These are phyloP conservation scores for Pseudomonodictys pantanalensis DNA, from an alignment of 495 filamentous ascomycete species.

Conservation along the genomic window DNA sequence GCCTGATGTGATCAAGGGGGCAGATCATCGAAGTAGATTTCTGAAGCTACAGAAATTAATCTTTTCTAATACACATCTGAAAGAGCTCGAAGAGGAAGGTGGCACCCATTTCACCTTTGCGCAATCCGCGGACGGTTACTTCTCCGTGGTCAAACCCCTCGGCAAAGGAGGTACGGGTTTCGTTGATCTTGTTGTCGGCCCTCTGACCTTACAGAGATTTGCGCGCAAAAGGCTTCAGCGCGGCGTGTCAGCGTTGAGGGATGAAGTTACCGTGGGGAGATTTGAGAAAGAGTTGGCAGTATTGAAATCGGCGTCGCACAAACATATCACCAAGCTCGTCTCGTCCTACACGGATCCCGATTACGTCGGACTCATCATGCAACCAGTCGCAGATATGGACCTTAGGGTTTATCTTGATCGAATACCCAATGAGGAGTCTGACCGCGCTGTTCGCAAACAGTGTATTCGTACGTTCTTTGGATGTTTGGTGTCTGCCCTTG, in stretches of 20 bases:
- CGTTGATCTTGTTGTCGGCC: constrained; percentile 18
- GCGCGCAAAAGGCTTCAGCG: constrained; percentile 20
- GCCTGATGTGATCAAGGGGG: constrained; percentile 12
- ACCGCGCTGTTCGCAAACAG: not conserved
- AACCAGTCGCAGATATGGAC: constrained; percentile 19
- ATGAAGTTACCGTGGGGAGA: not conserved
- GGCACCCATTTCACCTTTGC: constrained; percentile 4
- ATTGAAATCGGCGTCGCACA: constrained; percentile 15
- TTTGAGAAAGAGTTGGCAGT: constrained; percentile 15
- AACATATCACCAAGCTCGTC: constrained; percentile 21
- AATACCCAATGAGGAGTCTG: not conserved
- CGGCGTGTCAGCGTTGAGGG: not conserved
- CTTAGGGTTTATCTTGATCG: constrained; percentile 7
- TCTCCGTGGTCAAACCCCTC: not conserved
- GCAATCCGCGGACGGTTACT: constrained; percentile 2
- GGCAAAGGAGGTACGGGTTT: constrained; percentile 1
- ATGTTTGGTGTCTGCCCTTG: constrained; percentile 42
- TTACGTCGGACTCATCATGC: constrained; percentile 22
- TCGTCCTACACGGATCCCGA: constrained; percentile 23
- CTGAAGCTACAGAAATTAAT: constrained; percentile 4
- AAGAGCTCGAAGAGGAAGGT: constrained; percentile 13
- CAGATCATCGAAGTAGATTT: constrained; percentile 3
- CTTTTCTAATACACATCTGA: not conserved
- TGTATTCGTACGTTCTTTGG: constrained; percentile 25
- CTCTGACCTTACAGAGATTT: constrained; percentile 11